phyloP scores from a whole-genome alignment of 1,284 basidiomycete genomes.

The Sporisorium graminicola region DNA sequence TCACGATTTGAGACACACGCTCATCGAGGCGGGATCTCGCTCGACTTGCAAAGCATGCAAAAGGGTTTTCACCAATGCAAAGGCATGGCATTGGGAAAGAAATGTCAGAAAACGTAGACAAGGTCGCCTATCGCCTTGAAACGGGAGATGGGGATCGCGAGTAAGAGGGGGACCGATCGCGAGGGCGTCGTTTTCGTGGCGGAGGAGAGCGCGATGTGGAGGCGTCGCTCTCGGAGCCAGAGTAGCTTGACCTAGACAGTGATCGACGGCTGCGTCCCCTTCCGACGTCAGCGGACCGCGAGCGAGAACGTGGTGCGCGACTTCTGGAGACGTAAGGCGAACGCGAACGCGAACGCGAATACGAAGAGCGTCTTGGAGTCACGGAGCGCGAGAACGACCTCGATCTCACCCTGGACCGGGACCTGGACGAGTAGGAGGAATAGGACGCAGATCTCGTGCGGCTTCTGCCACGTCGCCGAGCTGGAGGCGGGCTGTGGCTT shows the following conservation, averaged over 20 bases:
- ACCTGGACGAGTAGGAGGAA: slow-evolving; percentile 42
- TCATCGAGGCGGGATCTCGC: no score
- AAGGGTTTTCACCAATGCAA: not conserved
- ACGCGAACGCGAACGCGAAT: slow-evolving; percentile 25
- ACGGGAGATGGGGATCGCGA: slow-evolving; percentile 27
- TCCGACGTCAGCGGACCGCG: slow-evolving; percentile 8
- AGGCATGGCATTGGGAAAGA: not conserved
- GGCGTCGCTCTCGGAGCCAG: slow-evolving; percentile 13
- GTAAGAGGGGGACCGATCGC: slow-evolving; percentile 19
- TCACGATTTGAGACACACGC: not conserved
- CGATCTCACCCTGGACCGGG: slow-evolving; percentile 21
- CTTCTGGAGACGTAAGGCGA: slow-evolving; percentile 4
- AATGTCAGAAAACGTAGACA: no score
- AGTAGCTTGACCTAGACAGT: slow-evolving; percentile 17
- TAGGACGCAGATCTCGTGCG: slow-evolving; percentile 41
- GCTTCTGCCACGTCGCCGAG: slow-evolving; percentile 22
- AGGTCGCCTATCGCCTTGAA: not conserved
- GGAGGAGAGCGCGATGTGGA: slow-evolving; percentile 27
- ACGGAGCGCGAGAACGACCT: slow-evolving; percentile 32
- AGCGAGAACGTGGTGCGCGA: slow-evolving; percentile 19
- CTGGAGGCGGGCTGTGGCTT: slow-evolving; percentile 9
- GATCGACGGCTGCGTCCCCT: slow-evolving; percentile 9
- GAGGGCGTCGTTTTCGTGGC: not conserved
- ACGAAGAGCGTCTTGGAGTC: slow-evolving; percentile 14
- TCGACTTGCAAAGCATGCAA: not conserved